Evolutionary conservation across 73 alveolate species (phyloP), one percentile per base, ranked within the genome.

Genomic region (Uronychia setigera): DNA sequence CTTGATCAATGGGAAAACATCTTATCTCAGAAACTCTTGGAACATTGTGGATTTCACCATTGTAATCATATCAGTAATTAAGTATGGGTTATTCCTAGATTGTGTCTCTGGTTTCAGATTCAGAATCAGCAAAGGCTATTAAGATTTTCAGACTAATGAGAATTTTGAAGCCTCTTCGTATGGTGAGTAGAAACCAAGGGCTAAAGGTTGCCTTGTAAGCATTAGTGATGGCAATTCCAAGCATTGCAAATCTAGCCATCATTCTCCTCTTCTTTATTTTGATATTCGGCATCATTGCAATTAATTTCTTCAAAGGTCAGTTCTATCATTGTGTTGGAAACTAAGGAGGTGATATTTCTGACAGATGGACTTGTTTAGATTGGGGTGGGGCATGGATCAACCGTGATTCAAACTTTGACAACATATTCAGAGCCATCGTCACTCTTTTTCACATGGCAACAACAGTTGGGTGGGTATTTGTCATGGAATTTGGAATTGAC

Each of bases 111-210:
- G 34, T 32, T 28, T n/a, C 35, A 1, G 78, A 76, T 29, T 75
- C 83, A 25, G 76, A 75, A 79, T 60, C 74, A 26, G 57, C 80
- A 0, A 76, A 78, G 1, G 67, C 89, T 26, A 79, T 94, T 32
- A 83, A 91, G 60, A 82, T 84, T 14, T 74, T 92, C 11, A 79
- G 97, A 82, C 84, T 92, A 32, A 78, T 95, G 31, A 76, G 92
- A 75, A 94, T 94, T 0, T 78, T 95, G 32, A 58, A 96, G 29
- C 96, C 96, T 13, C 81, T 93, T 5, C 76, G 97, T 58, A 85
- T 93, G 80, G 91, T 93, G 25, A 77, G 92, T 19, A 87, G 94
- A 60, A 93, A 92, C 79, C 85, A 93, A 46, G 92, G 96, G 26
- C 74, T 95, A 30, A 95, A 82, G 85, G 88, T 90, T 31, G 93